Evolutionary conservation across 1,284 basidiomycete species (phyloP).

Genomic region (Hypsizygus ulmarius): DNA sequence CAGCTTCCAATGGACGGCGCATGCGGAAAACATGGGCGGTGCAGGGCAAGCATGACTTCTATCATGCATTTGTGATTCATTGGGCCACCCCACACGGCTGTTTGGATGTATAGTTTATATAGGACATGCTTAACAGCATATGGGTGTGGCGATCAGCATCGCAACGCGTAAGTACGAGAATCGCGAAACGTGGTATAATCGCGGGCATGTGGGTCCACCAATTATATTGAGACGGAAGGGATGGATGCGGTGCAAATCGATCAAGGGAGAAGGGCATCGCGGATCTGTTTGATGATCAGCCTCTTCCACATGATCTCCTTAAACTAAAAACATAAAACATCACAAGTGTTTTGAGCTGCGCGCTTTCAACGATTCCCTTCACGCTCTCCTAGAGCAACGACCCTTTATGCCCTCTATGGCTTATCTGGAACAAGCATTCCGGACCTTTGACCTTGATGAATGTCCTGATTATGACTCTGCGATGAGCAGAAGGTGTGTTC

Average conservation of each 20-base stretch:
- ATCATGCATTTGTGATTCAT: not conserved
- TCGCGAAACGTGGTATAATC: too few species aligned
- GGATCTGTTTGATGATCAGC: slow-evolving; percentile 8
- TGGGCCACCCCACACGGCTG: not conserved
- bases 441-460: slow-evolving; percentile 29
- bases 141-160: not conserved
- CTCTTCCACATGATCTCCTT: slow-evolving; percentile 12
- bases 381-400: slow-evolving; percentile 12
- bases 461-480: slow-evolving; percentile 42
- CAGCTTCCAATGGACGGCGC: not conserved
- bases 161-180: not conserved
- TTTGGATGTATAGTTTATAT: not conserved
- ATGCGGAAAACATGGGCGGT: not conserved
- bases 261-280: too few species aligned
- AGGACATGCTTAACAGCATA: not conserved
- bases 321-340: slow-evolving; percentile 7
- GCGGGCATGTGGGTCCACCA: too few species aligned
- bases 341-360: not conserved
- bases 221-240: too few species aligned
- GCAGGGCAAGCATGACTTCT: not conserved
- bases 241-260: too few species aligned
- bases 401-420: slow-evolving; percentile 11
- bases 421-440: slow-evolving; percentile 8
- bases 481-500: slow-evolving; percentile 37
- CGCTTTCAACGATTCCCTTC: not conserved